These are phyloP conservation scores for Ilyonectria destructans DNA, from an alignment of 2,329 filamentous ascomycete species.

Conservation along the genomic window DNA sequence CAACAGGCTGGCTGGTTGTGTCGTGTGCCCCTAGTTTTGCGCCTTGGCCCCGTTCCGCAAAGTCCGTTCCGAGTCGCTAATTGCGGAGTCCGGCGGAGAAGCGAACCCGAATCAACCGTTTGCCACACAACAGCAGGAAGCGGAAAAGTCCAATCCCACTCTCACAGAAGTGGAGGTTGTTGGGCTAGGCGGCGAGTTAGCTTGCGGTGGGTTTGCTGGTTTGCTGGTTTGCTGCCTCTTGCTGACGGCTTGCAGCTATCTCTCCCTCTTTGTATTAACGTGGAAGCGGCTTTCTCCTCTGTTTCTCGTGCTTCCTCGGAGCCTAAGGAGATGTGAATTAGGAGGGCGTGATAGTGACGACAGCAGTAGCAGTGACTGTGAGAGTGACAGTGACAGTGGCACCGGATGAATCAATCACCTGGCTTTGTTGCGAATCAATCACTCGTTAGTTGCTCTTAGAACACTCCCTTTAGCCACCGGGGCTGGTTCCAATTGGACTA, in stretches of 20 bases:
- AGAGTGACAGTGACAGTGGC: slow-evolving; percentile 7
- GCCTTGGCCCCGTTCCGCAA: slow-evolving; percentile 27
- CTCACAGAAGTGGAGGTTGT: slow-evolving; percentile 17
- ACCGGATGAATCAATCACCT: slow-evolving; percentile 22
- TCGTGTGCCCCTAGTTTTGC: slow-evolving; percentile 12
- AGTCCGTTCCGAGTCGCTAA: slow-evolving; percentile 44
- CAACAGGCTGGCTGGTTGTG: slow-evolving; percentile 1
- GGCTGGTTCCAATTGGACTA: slow-evolving; percentile 28
- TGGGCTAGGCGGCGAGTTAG: slow-evolving; percentile 4
- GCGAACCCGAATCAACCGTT: slow-evolving; percentile 40
- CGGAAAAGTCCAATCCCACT: slow-evolving; percentile 27
- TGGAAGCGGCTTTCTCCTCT: slow-evolving; percentile 10
- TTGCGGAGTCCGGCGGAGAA: slow-evolving; percentile 47
- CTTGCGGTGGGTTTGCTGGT: neutral
- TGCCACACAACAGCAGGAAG: slow-evolving; percentile 5
- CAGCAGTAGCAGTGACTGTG: neutral
- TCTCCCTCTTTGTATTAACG: neutral
- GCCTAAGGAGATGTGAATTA: slow-evolving; percentile 1
- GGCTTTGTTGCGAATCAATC: slow-evolving; percentile 2
- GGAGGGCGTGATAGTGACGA: neutral
- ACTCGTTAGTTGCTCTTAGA: slow-evolving; percentile 5
- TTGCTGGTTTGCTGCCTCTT: neutral
- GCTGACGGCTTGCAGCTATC: slow-evolving; percentile 10
- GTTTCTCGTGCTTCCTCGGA: slow-evolving; percentile 30
- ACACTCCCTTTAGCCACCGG: slow-evolving; percentile 21